Conservation (phyloP, 176 grass and related monocot species). For the Elymus sibiricus region DNA sequence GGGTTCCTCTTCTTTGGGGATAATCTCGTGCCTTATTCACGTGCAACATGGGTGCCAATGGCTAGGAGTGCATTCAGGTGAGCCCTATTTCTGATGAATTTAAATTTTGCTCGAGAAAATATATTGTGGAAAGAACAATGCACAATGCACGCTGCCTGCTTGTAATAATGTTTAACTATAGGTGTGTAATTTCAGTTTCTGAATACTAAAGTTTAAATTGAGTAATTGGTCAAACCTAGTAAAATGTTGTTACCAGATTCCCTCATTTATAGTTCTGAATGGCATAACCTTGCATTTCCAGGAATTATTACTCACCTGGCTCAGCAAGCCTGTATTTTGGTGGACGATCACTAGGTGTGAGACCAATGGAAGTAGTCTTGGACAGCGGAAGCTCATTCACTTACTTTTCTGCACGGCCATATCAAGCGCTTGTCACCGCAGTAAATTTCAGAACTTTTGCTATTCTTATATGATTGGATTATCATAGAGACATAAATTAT, state of each 20-base stretch:
- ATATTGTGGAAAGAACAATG: not conserved
- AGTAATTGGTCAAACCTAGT: not conserved
- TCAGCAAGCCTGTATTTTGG: conserved; percentile 70
- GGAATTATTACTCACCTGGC: conserved; percentile 95
- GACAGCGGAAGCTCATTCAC: conserved; percentile 94
- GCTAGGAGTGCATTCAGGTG: conserved; percentile 46
- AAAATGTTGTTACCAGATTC: not conserved
- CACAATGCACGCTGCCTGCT: not conserved
- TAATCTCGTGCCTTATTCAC: conserved; percentile 64
- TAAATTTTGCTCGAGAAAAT: not conserved
- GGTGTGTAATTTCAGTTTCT: not conserved
- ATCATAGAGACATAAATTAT: not conserved
- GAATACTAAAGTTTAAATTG: not conserved
- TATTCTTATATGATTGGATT: not conserved
- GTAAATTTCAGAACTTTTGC: conserved; percentile 32
- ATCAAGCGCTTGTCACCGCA: conserved; percentile 64
- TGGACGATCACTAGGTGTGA: conserved; percentile 40
- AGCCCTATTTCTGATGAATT: conserved; percentile 24
- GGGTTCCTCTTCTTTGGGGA: conserved; percentile 96
- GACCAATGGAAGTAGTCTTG: conserved; percentile 74
- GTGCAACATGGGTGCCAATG: conserved; percentile 66
- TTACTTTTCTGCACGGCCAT: conserved; percentile 74
- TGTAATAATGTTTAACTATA: not conserved
- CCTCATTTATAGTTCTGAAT: not conserved
- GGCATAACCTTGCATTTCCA: conserved; percentile 19